Evolutionary conservation across 371 early-diverging fungal genomes (phyloP).

Genomic region (Mucor ambiguus): DNA sequence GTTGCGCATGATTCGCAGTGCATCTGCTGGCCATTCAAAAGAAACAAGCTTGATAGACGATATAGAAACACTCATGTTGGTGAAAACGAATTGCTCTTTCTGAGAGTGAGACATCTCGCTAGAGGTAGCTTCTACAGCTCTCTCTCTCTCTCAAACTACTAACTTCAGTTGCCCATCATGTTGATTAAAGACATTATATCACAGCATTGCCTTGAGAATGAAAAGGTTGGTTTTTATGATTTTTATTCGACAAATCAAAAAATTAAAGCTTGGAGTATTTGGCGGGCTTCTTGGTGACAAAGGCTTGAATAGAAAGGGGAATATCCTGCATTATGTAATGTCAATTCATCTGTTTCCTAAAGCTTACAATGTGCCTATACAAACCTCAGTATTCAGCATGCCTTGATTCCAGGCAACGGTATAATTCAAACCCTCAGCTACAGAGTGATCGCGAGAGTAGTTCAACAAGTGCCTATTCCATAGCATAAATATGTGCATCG

Average conservation of each 20-base stretch:
- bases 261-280: conserved; percentile 61
- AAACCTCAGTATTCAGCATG: conserved; percentile 77
- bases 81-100: too few species aligned
- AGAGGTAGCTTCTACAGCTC: too few species aligned
- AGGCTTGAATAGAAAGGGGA: conserved; percentile 54
- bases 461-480: conserved; percentile 72
- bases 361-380: not conserved
- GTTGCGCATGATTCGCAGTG: too few species aligned
- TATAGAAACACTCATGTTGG: too few species aligned
- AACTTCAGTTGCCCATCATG: too few species aligned
- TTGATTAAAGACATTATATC: too few species aligned
- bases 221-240: not conserved
- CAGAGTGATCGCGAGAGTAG: conserved; percentile 89
- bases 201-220: not conserved
- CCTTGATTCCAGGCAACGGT: conserved; percentile 87
- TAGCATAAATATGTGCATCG: not conserved
- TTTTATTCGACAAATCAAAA: not conserved
- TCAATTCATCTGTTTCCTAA: not conserved
- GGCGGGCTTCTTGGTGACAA: conserved; percentile 59
- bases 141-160: too few species aligned
- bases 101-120: too few species aligned
- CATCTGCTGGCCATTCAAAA: too few species aligned
- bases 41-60: too few species aligned
- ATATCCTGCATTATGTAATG: conserved; percentile 49
- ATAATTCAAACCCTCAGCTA: conserved; percentile 87